Evolutionary conservation across 1,284 basidiomycete species (phyloP).

Genomic region (Fomitopsis pinicola): DNA sequence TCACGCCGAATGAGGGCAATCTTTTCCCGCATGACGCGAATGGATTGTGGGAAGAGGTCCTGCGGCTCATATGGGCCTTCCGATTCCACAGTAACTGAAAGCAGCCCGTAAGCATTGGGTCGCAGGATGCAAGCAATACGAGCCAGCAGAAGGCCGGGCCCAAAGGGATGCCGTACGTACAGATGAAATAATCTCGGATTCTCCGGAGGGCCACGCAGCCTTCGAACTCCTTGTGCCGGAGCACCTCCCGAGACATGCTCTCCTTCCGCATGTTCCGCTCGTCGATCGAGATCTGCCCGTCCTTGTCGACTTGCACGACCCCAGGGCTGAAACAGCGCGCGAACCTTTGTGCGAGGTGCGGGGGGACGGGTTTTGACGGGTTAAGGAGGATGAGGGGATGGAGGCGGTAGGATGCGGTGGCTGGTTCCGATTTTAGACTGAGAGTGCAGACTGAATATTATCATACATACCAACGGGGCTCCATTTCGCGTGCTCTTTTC

Average conservation of each 20-base stretch:
- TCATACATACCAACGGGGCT: conserved; percentile 85
- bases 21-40: conserved; percentile 82
- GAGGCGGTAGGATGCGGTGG: conserved; percentile 93
- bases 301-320: conserved; percentile 70
- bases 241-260: conserved; percentile 89
- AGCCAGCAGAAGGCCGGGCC: background rate
- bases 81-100: conserved; percentile 83
- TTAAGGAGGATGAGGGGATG: conserved; percentile 84
- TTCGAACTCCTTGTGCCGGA: conserved; percentile 89
- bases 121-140: background rate
- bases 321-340: conserved; percentile 86
- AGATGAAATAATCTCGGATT: conserved; percentile 92
- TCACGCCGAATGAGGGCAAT: conserved; percentile 58
- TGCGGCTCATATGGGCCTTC: conserved; percentile 87
- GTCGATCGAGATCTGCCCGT: conserved; percentile 49
- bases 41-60: conserved; percentile 79
- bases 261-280: conserved; percentile 74
- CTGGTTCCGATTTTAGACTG: conserved; percentile 35
- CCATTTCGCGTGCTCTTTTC: conserved; percentile 96
- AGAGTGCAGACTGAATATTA: background rate
- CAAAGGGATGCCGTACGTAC: conserved; percentile 40
- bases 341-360: conserved; percentile 72
- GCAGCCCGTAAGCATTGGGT: background rate
- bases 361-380: conserved; percentile 61
- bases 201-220: conserved; percentile 82